Percentiles rank a stretch among this genome's conserved stretches.
Conservation (phyloP, 306 rosid genomes). For the Aeschynomene evenia region DNA sequence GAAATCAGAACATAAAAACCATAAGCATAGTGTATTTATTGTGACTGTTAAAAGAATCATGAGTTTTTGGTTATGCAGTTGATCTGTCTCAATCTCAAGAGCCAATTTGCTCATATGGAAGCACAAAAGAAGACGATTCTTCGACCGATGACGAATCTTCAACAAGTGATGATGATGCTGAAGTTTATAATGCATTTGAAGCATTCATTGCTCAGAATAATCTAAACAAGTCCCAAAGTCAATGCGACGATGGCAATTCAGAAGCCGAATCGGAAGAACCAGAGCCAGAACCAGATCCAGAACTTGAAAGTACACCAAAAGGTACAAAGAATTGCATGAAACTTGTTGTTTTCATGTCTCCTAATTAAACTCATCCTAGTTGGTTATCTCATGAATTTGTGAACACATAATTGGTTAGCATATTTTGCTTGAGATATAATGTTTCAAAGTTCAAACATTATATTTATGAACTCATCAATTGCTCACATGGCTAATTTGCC, state of each 20-base stretch:
- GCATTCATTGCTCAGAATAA: slow-evolving; percentile 43
- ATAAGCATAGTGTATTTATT: background rate
- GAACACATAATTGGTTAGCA: background rate
- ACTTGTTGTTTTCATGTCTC: background rate
- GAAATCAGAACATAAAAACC: slow-evolving; percentile 15
- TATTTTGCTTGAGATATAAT: slow-evolving; percentile 5
- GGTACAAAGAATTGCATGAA: slow-evolving; percentile 48
- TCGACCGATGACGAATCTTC: slow-evolving; percentile 13
- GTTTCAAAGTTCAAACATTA: no score
- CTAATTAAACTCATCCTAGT: background rate
- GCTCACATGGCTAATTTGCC: slow-evolving; percentile 25
- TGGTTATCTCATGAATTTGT: slow-evolving; percentile 9
- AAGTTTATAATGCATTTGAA: slow-evolving; percentile 37
- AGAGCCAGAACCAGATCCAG: slow-evolving; percentile 42
- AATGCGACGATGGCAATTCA: slow-evolving; percentile 22
- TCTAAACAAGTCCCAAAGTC: slow-evolving; percentile 30
- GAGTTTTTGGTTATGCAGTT: slow-evolving; percentile 28
- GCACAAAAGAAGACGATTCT: slow-evolving; percentile 42
- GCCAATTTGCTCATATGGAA: slow-evolving; percentile 19
- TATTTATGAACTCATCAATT: slow-evolving; percentile 21
- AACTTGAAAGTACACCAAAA: slow-evolving; percentile 25
- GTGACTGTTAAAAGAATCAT: background rate
- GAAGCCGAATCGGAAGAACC: slow-evolving; percentile 36
- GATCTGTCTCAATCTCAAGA: slow-evolving; percentile 36
- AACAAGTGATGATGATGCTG: slow-evolving; percentile 43